Evolutionary conservation across 441 rosid species (phyloP).

Genomic region (Euphorbia schlechtendalii): DNA sequence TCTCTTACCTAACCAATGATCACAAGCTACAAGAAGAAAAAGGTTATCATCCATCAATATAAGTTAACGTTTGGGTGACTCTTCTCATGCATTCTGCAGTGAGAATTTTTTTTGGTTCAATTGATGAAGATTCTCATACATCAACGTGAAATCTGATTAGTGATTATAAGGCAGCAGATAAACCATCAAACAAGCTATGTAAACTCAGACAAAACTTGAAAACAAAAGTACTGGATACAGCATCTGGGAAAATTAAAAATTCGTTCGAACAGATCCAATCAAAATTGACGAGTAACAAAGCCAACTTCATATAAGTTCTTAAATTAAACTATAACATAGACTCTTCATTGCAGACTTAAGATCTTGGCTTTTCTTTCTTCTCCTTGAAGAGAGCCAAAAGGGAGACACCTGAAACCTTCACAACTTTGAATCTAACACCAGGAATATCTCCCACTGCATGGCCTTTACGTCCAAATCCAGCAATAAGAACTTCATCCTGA

Average conservation of each 20-base stretch:
- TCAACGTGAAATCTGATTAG: no score
- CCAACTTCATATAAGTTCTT: conserved; percentile 12
- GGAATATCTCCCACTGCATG: conserved; percentile 84
- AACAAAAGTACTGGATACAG: conserved; percentile 11
- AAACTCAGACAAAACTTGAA: conserved; percentile 4
- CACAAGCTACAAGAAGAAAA: no score
- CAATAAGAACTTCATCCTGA: conserved; percentile 71
- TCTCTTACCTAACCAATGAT: no score
- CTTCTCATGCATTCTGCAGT: no score
- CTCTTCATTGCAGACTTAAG: conserved; percentile 24
- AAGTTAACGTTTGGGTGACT: no score
- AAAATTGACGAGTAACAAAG: conserved; percentile 11
- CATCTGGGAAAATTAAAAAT: conserved; percentile 7
- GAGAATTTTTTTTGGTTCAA: no score
- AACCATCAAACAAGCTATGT: no score
- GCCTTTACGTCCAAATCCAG: conserved; percentile 74
- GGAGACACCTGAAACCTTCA: conserved; percentile 71
- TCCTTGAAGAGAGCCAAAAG: conserved; percentile 66
- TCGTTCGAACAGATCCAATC: conserved; percentile 22
- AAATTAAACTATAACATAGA: not conserved
- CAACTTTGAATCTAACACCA: conserved; percentile 77
- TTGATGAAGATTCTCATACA: no score
- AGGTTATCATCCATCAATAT: no score
- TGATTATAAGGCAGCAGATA: no score
- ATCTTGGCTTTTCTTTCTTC: conserved; percentile 79